phyloP scores from a whole-genome alignment of 108 stramenopile genomes.

The Cyclotella atomus region DNA sequence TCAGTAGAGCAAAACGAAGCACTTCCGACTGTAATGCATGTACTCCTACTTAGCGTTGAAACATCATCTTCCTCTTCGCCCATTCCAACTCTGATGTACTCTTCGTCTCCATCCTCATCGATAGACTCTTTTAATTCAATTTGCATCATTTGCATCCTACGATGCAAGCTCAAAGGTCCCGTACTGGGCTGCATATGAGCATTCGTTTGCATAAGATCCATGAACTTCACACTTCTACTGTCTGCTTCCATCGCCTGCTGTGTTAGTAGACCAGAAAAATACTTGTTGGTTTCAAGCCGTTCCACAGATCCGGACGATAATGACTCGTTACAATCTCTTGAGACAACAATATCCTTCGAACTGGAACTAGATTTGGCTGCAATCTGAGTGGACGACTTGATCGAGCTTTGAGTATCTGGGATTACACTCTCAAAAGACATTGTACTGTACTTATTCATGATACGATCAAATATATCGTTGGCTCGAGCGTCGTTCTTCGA shows the following conservation, averaged over 20 bases:
- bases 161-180: not conserved
- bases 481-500: not conserved
- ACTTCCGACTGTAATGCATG: conserved; percentile 5
- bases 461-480: conserved; percentile 18
- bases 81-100: not conserved
- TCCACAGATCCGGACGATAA: not conserved
- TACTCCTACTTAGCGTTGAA: conserved; percentile 2
- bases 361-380: not conserved
- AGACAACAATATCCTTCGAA: not conserved
- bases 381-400: not conserved
- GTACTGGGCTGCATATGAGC: not conserved
- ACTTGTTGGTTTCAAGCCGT: not conserved
- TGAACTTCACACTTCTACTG: too few species aligned
- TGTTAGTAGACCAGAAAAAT: not conserved
- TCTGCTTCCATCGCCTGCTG: not conserved
- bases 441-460: conserved; percentile 20
- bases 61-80: conserved; percentile 2
- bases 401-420: not conserved
- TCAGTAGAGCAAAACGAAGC: conserved; percentile 18
- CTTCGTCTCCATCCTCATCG: conserved; percentile 5
- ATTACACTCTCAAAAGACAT: conserved; percentile 3
- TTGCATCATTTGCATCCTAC: conserved; percentile 6
- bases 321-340: not conserved
- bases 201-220: too few species aligned
- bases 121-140: conserved; percentile 6